Base-by-base conservation (phyloP, 2,329 filamentous ascomycete species). In the Raffaelea deltoideospora region DNA sequence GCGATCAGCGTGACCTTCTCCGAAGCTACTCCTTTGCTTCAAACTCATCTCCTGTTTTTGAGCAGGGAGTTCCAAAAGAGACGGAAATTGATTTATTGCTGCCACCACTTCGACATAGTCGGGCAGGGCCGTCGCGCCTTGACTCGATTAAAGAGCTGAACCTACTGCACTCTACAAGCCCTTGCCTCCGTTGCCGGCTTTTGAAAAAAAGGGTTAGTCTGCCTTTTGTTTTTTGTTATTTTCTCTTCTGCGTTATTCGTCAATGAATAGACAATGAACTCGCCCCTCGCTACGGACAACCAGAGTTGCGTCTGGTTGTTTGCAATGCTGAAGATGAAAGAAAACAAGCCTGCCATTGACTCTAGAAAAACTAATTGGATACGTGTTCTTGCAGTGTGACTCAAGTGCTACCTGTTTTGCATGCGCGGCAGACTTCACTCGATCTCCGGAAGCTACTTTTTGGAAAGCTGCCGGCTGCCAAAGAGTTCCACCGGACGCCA, bases 61-160 rank as follows among this genome's bases (percentile, higher is more conserved):
- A 55, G 19, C 49, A 20, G 10, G 56, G 61, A 40, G 56, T 53
- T 22, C 63, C 61, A 6, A 50, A 57, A 10, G 66, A 69, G 36
- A 54, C 61, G 2, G 65, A 69, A 33, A 54, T 59, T 27, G 67
- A 73, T 37, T 60, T 66, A 15, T 52, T 69, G 29, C 54, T 74
- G 3, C 69, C 69, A 8, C 69, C 69, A 4, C 46, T 73, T 38
- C 72, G 72, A 50, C 58, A 63, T 43, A 67, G 62, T 37, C 60
- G 67, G 31, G 59, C 65, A 22, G 66, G 64, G 4, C 67, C 67
- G 43, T 61, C 65, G 27, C 62, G 66, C 19, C 53, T 74, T 2
- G 61, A 72, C 46, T 73, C 69, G 15, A 73, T 74, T 32, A 67
- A 63, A 30, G 69, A 73, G 49, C 58, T 74, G 4, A 60, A 59